These are phyloP conservation scores for Amanita pseudoporphyria DNA, from an alignment of 768 basidiomycete species.

Conservation along the genomic window DNA sequence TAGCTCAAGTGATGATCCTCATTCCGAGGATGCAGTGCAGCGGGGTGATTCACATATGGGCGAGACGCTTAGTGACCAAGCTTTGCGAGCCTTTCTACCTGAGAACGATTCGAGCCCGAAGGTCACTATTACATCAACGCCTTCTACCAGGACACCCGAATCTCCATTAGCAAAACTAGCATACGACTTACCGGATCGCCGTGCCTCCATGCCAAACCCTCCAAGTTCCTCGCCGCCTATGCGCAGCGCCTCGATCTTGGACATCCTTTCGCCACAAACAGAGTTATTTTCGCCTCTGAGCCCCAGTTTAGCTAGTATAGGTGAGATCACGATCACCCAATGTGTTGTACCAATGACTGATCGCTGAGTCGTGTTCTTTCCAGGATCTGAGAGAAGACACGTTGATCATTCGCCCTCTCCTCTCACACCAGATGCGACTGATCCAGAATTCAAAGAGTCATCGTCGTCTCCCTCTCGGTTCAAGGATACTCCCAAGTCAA, in stretches of 20 bases:
- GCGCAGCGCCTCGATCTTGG: neutral
- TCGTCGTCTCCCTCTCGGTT: slow-evolving; percentile 4
- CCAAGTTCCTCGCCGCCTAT: neutral
- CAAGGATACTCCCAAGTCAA: neutral
- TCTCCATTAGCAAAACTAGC: slow-evolving; percentile 14
- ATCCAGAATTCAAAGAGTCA: slow-evolving; percentile 16
- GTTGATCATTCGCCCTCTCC: slow-evolving; percentile 28
- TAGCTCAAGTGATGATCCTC: neutral
- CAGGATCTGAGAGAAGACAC: slow-evolving; percentile 17
- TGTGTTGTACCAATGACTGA: slow-evolving; percentile 27
- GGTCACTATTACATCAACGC: slow-evolving; percentile 8
- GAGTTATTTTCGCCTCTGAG: neutral
- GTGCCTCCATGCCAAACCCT: neutral
- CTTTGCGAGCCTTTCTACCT: neutral
- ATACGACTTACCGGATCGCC: slow-evolving; percentile 11
- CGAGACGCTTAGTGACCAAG: slow-evolving; percentile 12
- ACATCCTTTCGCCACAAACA: neutral
- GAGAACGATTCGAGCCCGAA: neutral
- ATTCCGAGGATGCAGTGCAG: neutral
- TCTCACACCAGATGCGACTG: slow-evolving; percentile 22
- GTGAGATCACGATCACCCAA: slow-evolving; percentile 25
- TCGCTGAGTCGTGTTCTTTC: slow-evolving; percentile 27
- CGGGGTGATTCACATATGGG: slow-evolving; percentile 6
- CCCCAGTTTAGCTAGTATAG: slow-evolving; percentile 17
- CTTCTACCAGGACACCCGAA: slow-evolving; percentile 5